Evolutionary conservation across 495 filamentous ascomycete species (phyloP).

Genomic region (Penicillium arizonense): DNA sequence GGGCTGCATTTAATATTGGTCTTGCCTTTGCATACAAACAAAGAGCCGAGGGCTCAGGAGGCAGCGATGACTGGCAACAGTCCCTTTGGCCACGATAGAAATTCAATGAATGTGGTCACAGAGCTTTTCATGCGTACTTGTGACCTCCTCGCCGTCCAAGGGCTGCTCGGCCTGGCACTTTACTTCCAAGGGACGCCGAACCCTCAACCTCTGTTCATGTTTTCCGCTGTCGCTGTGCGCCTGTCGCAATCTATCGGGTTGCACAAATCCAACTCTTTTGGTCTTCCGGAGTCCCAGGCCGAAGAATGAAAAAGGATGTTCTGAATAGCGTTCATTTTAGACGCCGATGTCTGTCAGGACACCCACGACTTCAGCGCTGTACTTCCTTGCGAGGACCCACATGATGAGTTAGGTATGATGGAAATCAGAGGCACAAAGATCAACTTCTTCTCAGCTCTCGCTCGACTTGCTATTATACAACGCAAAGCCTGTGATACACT

Average conservation of each 20-base stretch:
- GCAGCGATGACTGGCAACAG: constrained; percentile 11
- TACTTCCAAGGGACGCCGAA: constrained; percentile 25
- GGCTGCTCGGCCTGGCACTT: constrained; percentile 16
- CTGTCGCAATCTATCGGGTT: constrained; percentile 22
- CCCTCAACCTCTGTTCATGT: constrained; percentile 21
- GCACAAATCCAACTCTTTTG: constrained; percentile 10
- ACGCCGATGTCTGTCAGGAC: constrained; percentile 22
- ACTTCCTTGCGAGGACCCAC: constrained; percentile 7
- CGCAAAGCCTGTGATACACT: constrained; percentile 13
- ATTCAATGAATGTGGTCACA: constrained; percentile 16
- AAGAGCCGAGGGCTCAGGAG: constrained; percentile 8
- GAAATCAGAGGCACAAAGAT: constrained; percentile 1
- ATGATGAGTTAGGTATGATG: constrained; percentile 13
- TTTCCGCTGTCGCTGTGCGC: constrained; percentile 17
- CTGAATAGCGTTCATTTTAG: constrained; percentile 25
- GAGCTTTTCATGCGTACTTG: constrained; percentile 16
- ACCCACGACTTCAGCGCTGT: constrained; percentile 14
- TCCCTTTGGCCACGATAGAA: constrained; percentile 17
- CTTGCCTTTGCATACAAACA: constrained; percentile 20
- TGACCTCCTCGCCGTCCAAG: constrained; percentile 20
- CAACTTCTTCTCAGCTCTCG: constrained; percentile 13
- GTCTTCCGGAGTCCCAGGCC: constrained; percentile 7
- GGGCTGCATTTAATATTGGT: constrained; percentile 19
- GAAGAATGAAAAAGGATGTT: constrained; percentile 19
- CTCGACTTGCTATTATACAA: constrained; percentile 16